A percentile compares a stretch with the other conserved stretches of the same genome.
Evolutionary conservation across 2,329 filamentous ascomycete genomes (phyloP).

Genomic region (Colletotrichum abscissum): DNA sequence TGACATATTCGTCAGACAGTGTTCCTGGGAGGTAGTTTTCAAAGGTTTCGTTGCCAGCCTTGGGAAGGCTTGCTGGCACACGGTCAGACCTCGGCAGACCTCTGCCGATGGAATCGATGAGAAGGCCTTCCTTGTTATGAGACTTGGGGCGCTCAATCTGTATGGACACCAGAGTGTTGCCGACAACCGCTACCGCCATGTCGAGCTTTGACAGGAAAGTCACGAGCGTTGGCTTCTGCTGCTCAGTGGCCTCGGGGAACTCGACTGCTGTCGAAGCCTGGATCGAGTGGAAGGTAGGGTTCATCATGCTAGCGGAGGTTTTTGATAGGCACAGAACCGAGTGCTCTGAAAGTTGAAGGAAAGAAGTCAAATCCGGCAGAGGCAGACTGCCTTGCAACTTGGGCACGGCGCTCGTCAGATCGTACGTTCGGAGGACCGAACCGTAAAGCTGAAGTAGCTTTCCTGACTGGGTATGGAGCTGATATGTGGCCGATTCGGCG

Average conservation of each 20-base stretch:
- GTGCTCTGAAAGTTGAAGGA: constrained; percentile 74
- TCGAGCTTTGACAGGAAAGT: constrained; percentile 75
- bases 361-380: constrained; percentile 66
- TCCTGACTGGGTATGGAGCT: constrained; percentile 72
- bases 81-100: constrained; percentile 50
- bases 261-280: constrained; percentile 62
- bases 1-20: constrained; percentile 60
- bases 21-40: constrained; percentile 59
- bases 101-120: constrained; percentile 80
- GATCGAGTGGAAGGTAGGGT: constrained; percentile 74
- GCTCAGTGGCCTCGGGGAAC: constrained; percentile 48
- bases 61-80: constrained; percentile 23
- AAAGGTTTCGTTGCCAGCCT: constrained; percentile 28
- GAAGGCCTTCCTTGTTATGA: constrained; percentile 68
- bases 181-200: constrained; percentile 72
- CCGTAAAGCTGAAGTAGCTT: constrained; percentile 69
- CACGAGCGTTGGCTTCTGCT: constrained; percentile 56
- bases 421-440: constrained; percentile 69
- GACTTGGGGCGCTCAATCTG: constrained; percentile 73
- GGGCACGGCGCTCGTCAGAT: constrained; percentile 72
- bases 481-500: constrained; percentile 51
- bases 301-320: constrained; percentile 70
- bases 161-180: constrained; percentile 73
- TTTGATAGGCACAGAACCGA: constrained; percentile 72
- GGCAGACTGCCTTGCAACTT: constrained; percentile 67